Evolutionary conservation across 176 grass and related monocot genomes (phyloP).

Genomic region (Ensete glaucum): DNA sequence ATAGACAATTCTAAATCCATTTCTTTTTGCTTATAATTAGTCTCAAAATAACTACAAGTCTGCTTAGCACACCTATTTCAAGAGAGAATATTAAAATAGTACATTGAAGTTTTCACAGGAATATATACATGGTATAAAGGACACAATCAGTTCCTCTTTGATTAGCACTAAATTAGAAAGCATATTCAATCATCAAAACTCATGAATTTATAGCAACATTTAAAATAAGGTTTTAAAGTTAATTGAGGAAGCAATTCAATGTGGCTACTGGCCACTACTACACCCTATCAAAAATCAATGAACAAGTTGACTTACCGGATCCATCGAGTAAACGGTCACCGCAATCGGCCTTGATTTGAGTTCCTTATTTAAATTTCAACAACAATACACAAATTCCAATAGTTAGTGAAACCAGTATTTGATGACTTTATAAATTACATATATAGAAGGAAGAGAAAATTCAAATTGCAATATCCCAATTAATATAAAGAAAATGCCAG

Average conservation of each 20-base stretch:
- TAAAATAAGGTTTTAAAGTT: neutral
- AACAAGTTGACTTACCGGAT: neutral
- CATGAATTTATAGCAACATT: neutral
- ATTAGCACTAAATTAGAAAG: neutral
- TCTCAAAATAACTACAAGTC: neutral
- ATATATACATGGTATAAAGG: neutral
- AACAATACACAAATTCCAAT: too few species aligned
- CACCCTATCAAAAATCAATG: neutral
- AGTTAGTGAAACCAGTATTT: too few species aligned
- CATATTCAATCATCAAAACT: neutral
- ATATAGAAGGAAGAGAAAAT: too few species aligned
- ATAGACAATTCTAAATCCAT: neutral
- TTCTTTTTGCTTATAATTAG: neutral
- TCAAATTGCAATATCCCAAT: too few species aligned
- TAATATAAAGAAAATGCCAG: too few species aligned
- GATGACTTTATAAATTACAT: too few species aligned
- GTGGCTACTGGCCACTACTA: neutral
- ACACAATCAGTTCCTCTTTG: too few species aligned
- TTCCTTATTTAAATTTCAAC: too few species aligned
- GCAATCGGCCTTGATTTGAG: neutral
- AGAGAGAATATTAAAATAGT: neutral
- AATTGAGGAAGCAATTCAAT: neutral
- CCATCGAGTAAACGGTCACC: neutral
- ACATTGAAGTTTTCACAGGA: neutral
- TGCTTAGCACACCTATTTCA: neutral